Percentiles rank a stretch among this genome's conserved stretches.
Conservation (phyloP, 352 stramenopile genomes). For the Aphanomyces euteiches region DNA sequence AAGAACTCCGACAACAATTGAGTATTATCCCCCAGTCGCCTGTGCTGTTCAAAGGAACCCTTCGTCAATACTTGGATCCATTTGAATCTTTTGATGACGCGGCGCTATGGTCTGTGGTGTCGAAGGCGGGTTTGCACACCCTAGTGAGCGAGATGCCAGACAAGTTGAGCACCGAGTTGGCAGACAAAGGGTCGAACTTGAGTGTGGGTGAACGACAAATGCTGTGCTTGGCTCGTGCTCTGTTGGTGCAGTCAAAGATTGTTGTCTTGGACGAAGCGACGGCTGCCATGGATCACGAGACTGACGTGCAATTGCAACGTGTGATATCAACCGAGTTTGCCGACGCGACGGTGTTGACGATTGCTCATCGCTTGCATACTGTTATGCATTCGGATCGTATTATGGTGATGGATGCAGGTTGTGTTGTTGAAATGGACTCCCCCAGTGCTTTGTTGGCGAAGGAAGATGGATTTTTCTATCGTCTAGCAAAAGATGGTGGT, state of each 20-base stretch:
- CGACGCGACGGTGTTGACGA: slow-evolving; percentile 84
- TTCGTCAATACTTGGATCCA: slow-evolving; percentile 85
- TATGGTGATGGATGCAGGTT: slow-evolving; percentile 85
- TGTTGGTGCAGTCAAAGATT: slow-evolving; percentile 86
- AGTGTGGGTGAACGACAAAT: slow-evolving; percentile 75
- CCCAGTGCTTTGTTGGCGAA: slow-evolving; percentile 53
- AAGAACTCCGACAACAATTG: slow-evolving; percentile 59
- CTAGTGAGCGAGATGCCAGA: slow-evolving; percentile 41
- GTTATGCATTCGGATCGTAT: slow-evolving; percentile 91
- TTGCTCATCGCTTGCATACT: slow-evolving; percentile 91
- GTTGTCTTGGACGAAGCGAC: slow-evolving; percentile 73
- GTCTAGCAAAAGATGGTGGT: slow-evolving; percentile 26
- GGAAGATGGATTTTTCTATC: slow-evolving; percentile 27
- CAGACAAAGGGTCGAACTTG: slow-evolving; percentile 50
- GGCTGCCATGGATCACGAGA: slow-evolving; percentile 37
- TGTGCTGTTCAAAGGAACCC: slow-evolving; percentile 73
- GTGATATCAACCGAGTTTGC: slow-evolving; percentile 73
- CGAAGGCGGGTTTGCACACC: slow-evolving; percentile 46
- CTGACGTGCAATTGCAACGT: slow-evolving; percentile 47
- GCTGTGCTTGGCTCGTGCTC: slow-evolving; percentile 67
- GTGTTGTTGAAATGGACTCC: slow-evolving; percentile 60
- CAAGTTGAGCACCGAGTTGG: slow-evolving; percentile 52
- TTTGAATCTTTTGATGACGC: slow-evolving; percentile 41
- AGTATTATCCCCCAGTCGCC: slow-evolving; percentile 84
- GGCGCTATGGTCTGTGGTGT: slow-evolving; percentile 53